phyloP scores from a whole-genome alignment of 2,329 filamentous ascomycete genomes.

The Fusarium falciforme region DNA sequence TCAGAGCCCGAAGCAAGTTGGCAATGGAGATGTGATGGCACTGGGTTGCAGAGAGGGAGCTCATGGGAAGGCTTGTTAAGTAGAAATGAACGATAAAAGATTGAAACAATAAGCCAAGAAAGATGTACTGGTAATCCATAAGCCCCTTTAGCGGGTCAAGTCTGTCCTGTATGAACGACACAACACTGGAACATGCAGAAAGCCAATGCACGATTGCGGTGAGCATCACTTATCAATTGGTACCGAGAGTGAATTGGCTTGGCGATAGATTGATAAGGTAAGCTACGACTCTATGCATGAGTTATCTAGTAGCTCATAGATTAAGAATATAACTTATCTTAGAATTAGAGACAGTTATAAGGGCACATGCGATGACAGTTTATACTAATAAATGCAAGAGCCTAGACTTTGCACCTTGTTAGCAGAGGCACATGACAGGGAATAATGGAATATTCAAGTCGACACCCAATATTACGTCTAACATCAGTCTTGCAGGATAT shows the following conservation, averaged over 20 bases:
- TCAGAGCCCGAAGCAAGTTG: background rate
- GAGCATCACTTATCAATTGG: constrained; percentile 32
- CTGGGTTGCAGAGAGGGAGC: background rate
- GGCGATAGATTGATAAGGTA: background rate
- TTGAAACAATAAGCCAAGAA: background rate
- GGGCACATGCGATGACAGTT: background rate
- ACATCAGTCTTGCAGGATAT: background rate
- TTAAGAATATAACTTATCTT: background rate
- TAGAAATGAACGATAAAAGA: background rate
- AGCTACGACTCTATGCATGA: background rate
- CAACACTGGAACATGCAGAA: background rate
- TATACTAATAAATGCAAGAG: no score
- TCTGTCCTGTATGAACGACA: background rate
- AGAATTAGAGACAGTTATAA: background rate
- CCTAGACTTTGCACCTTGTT: no score
- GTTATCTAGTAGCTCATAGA: background rate
- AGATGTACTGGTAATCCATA: background rate
- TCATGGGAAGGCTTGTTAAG: background rate
- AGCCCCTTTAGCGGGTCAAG: background rate
- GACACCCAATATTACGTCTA: background rate
- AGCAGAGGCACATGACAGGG: no score
- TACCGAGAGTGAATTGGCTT: background rate
- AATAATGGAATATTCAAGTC: background rate
- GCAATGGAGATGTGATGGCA: background rate
- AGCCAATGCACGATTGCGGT: background rate